phyloP scores from a whole-genome alignment of 208 protist genomes.

The Trypanosoma conorhini region DNA sequence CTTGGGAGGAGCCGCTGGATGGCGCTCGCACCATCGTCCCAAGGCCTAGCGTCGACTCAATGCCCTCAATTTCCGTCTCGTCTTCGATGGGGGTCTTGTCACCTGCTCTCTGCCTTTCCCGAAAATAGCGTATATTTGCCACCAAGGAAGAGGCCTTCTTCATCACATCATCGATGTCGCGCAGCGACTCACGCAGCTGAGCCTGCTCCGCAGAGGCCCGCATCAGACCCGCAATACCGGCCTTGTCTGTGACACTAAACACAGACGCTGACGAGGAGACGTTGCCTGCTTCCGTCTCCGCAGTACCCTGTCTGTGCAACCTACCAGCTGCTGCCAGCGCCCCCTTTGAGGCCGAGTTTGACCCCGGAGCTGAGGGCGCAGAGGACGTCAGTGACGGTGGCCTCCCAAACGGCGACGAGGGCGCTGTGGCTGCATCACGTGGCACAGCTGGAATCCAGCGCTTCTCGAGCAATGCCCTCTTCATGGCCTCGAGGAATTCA shows the following conservation, averaged over 20 bases:
- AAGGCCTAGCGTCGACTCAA: conserved; percentile 82
- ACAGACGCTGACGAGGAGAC: neutral
- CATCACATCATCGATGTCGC: conserved; percentile 88
- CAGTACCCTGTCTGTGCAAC: neutral
- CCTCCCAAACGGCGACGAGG: neutral
- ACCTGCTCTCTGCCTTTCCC: conserved; percentile 39
- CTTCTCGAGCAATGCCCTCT: conserved; percentile 41
- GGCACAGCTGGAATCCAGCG: conserved; percentile 28
- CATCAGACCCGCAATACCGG: conserved; percentile 81
- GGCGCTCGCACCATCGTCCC: conserved; percentile 48
- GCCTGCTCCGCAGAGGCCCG: conserved; percentile 46
- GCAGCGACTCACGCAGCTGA: conserved; percentile 54
- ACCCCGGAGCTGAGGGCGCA: neutral
- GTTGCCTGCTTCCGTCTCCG: neutral
- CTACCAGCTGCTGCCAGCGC: neutral
- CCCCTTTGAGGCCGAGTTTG: neutral
- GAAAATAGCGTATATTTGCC: conserved; percentile 57
- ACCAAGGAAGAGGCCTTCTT: conserved; percentile 73
- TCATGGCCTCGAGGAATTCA: conserved; percentile 45
- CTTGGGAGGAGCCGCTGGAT: conserved; percentile 10
- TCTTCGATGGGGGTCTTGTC: conserved; percentile 24
- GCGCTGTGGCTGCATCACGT: neutral
- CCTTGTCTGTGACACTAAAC: conserved; percentile 41
- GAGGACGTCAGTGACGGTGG: neutral
- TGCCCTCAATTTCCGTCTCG: conserved; percentile 66